Evolutionary conservation across 2,329 filamentous ascomycete species (phyloP).

Genomic region (Colletotrichum tanaceti): DNA sequence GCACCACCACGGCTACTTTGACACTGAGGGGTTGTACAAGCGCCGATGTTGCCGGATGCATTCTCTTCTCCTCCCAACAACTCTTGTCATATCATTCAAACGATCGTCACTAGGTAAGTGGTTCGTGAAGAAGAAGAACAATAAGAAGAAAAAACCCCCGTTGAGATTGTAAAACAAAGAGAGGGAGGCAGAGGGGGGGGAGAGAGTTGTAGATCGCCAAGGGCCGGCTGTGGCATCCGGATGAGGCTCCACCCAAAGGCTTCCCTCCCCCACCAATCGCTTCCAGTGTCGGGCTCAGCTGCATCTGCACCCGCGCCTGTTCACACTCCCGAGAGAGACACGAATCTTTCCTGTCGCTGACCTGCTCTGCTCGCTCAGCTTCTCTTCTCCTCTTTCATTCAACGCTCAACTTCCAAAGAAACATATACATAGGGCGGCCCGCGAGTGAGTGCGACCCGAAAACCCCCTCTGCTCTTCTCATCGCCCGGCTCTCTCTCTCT

Average conservation of each 20-base stretch:
- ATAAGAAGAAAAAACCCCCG: background rate
- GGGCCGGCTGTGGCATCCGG: conserved; percentile 30
- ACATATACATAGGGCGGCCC: background rate
- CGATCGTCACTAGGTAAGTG: background rate
- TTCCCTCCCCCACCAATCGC: conserved; percentile 23
- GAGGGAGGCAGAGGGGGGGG: background rate
- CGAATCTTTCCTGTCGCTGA: conserved; percentile 1
- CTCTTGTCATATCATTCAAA: background rate
- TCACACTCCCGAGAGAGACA: background rate
- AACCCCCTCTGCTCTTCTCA: too few species aligned
- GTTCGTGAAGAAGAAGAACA: background rate
- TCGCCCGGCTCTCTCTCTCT: too few species aligned
- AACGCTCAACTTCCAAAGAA: too few species aligned
- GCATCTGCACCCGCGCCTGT: conserved; percentile 21
- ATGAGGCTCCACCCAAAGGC: conserved; percentile 32
- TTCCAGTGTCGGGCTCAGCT: conserved; percentile 17
- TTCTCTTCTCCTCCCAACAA: background rate
- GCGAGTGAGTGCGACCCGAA: background rate
- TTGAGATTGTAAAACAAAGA: too few species aligned
- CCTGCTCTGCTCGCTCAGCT: background rate
- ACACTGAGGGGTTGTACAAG: background rate
- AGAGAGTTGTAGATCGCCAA: conserved; percentile 22
- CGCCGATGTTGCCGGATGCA: background rate
- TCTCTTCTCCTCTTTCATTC: background rate
- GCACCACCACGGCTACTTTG: background rate